A percentile compares a stretch with the other conserved stretches of the same genome.
phyloP scores from a whole-genome alignment of 1,284 basidiomycete species.

The Ceratobasidium sp. region DNA sequence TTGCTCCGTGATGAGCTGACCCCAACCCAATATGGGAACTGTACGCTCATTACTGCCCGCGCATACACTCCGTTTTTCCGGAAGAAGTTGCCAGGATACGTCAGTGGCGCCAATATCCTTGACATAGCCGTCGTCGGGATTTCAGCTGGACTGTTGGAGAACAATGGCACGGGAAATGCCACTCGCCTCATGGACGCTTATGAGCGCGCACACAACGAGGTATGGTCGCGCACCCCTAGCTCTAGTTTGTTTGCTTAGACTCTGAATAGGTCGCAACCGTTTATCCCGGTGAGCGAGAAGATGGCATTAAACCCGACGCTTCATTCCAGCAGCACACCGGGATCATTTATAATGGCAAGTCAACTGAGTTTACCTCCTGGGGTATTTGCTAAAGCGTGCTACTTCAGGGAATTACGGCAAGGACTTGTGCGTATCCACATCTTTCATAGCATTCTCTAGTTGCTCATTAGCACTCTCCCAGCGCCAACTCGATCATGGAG shows the following conservation, averaged over 20 bases:
- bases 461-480: conserved; percentile 2
- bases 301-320: conserved; percentile 74
- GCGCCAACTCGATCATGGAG: conserved; percentile 45
- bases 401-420: conserved; percentile 66
- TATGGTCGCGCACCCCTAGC: too few species aligned
- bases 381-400: neutral
- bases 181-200: conserved; percentile 66
- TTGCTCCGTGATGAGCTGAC: conserved; percentile 26
- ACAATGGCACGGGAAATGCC: conserved; percentile 57
- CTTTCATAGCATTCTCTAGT: neutral
- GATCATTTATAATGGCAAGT: conserved; percentile 68
- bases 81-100: conserved; percentile 47
- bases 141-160: conserved; percentile 60
- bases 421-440: conserved; percentile 62
- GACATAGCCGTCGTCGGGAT: conserved; percentile 71
- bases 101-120: conserved; percentile 73
- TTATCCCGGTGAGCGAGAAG: conserved; percentile 61
- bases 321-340: conserved; percentile 73
- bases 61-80: conserved; percentile 65
- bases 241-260: too few species aligned
- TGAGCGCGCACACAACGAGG: conserved; percentile 55
- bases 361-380: neutral
- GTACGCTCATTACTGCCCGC: conserved; percentile 54
- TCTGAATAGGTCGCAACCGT: conserved; percentile 60
- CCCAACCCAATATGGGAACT: conserved; percentile 26